phyloP scores from a whole-genome alignment of 345 rosid genomes.

The Cochlearia excelsa region DNA sequence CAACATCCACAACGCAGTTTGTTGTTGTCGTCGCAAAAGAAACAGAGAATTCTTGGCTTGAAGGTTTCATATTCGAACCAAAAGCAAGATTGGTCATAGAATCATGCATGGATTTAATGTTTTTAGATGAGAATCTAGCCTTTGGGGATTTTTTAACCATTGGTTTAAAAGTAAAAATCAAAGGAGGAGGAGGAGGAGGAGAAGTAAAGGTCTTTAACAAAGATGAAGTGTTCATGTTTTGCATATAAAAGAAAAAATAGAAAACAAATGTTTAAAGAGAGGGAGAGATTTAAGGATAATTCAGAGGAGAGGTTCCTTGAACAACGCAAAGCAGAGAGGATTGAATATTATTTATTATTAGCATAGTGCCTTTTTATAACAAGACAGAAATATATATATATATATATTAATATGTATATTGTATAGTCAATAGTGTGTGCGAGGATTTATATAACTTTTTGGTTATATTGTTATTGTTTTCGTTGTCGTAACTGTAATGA shows the following conservation, averaged over 20 bases:
- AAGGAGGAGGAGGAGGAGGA: no score
- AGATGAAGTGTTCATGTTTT: slow-evolving; percentile 28
- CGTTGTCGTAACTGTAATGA: no score
- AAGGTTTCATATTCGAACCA: background rate
- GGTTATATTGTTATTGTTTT: no score
- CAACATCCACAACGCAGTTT: slow-evolving; percentile 5
- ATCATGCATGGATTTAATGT: slow-evolving; percentile 19
- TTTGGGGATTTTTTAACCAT: background rate
- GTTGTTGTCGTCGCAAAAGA: slow-evolving; percentile 28
- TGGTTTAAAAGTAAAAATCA: slow-evolving; percentile 19
- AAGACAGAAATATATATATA: no score
- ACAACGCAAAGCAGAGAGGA: slow-evolving; percentile 24
- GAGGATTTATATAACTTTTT: no score
- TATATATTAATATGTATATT: no score
- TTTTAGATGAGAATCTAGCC: slow-evolving; percentile 10
- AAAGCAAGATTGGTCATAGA: slow-evolving; percentile 10
- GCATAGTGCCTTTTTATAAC: no score
- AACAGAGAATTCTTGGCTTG: slow-evolving; percentile 15
- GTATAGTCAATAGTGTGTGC: no score
- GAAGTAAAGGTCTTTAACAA: slow-evolving; percentile 18
- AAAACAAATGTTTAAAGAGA: background rate
- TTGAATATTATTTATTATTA: background rate
- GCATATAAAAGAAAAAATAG: background rate
- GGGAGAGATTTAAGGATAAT: slow-evolving; percentile 21
- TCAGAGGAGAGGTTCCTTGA: slow-evolving; percentile 24